Evolutionary conservation across 1,139 yeast species (phyloP).

Genomic region (Kodamaea ohmeri): DNA sequence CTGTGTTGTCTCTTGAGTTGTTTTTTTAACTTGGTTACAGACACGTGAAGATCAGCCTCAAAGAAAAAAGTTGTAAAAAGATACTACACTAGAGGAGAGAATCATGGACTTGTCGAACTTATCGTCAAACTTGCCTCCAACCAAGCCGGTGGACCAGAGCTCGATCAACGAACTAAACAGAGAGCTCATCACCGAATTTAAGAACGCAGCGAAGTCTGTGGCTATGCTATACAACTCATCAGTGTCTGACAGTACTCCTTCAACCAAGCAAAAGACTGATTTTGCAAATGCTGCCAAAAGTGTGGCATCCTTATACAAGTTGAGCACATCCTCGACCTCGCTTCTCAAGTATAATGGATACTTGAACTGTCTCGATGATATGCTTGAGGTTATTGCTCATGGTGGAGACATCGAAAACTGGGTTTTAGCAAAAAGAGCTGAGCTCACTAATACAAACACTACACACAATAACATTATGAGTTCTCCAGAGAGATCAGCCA

Average conservation of each 20-base stretch:
- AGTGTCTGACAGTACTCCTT: conserved; percentile 14
- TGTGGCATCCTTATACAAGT: conserved; percentile 58
- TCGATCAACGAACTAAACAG: conserved; percentile 42
- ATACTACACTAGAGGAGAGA: neutral
- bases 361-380: conserved; percentile 54
- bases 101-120: conserved; percentile 57
- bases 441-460: conserved; percentile 25
- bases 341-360: conserved; percentile 52
- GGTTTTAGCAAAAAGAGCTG: conserved; percentile 50
- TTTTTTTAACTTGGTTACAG: conserved; percentile 2
- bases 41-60: conserved; percentile 5
- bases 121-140: conserved; percentile 49
- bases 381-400: conserved; percentile 44
- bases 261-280: conserved; percentile 35
- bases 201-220: conserved; percentile 46
- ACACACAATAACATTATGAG: neutral
- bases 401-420: conserved; percentile 53
- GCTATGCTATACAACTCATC: conserved; percentile 41
- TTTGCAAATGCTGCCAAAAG: conserved; percentile 65
- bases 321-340: conserved; percentile 46
- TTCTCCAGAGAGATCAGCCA: neutral
- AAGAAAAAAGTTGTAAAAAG: neutral
- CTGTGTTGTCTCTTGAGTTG: conserved; percentile 7
- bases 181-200: conserved; percentile 43
- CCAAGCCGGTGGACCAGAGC: conserved; percentile 44